These are phyloP conservation scores for Aspergillus clavatus DNA, from an alignment of 2,329 filamentous ascomycete species.

Conservation along the genomic window DNA sequence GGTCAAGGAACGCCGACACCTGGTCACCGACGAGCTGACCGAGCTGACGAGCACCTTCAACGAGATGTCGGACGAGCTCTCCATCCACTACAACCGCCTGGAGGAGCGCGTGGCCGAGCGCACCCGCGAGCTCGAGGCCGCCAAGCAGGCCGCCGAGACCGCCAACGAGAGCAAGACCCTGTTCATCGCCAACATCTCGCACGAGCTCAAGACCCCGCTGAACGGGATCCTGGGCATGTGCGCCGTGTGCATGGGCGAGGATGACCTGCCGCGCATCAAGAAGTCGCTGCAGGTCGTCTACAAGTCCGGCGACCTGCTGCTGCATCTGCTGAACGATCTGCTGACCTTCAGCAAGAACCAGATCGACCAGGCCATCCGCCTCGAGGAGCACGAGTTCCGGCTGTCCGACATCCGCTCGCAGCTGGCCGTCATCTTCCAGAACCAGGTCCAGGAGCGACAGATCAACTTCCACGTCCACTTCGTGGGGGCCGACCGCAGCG, in stretches of 20 bases:
- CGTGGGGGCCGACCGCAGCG: slow-evolving; percentile 46
- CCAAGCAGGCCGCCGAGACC: slow-evolving; percentile 88
- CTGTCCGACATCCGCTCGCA: slow-evolving; percentile 80
- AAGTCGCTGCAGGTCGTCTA: slow-evolving; percentile 83
- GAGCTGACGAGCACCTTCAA: slow-evolving; percentile 84
- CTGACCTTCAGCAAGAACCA: slow-evolving; percentile 94
- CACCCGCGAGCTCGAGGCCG: slow-evolving; percentile 78
- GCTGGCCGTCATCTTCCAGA: slow-evolving; percentile 79
- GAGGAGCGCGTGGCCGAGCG: slow-evolving; percentile 80
- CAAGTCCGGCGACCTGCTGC: slow-evolving; percentile 76
- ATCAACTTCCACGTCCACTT: slow-evolving; percentile 72
- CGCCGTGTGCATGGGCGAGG: slow-evolving; percentile 86
- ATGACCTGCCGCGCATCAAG: slow-evolving; percentile 71
- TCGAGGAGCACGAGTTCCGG: slow-evolving; percentile 82
- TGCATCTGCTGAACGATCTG: slow-evolving; percentile 83
- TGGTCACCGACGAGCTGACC: slow-evolving; percentile 76
- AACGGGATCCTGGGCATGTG: slow-evolving; percentile 94
- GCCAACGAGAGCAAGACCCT: slow-evolving; percentile 94
- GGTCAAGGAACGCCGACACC: slow-evolving; percentile 69
- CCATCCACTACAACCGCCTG: slow-evolving; percentile 77
- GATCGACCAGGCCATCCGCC: slow-evolving; percentile 73
- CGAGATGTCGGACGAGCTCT: slow-evolving; percentile 85
- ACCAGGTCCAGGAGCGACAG: slow-evolving; percentile 74
- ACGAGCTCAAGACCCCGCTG: slow-evolving; percentile 80
- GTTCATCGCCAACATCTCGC: slow-evolving; percentile 87